phyloP scores from a whole-genome alignment of 306 rosid genomes.

The Fragaria iinumae region DNA sequence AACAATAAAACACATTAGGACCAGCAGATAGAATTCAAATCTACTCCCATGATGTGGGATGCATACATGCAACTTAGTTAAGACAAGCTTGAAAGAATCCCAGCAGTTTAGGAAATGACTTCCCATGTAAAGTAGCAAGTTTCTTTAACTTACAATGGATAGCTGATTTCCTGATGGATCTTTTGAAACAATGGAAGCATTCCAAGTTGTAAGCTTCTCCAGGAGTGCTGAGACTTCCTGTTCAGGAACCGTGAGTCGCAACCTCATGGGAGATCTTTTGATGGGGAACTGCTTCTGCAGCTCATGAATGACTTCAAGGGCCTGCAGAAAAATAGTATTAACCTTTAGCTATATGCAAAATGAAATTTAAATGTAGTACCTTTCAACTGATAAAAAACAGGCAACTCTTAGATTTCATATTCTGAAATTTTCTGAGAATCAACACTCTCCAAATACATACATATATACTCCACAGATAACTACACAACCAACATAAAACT shows the following conservation, averaged over 20 bases:
- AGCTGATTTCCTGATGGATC: slow-evolving; percentile 68
- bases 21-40: too few species aligned
- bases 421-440: not conserved
- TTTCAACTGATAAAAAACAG: not conserved
- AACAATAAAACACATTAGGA: too few species aligned
- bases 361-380: not conserved
- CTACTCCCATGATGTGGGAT: too few species aligned
- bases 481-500: not conserved
- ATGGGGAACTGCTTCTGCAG: slow-evolving; percentile 92
- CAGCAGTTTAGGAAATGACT: not conserved
- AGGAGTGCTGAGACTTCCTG: slow-evolving; percentile 47
- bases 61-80: too few species aligned
- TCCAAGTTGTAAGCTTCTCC: slow-evolving; percentile 72
- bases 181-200: slow-evolving; percentile 55
- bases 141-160: slow-evolving; percentile 51
- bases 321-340: slow-evolving; percentile 48
- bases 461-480: not conserved
- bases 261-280: slow-evolving; percentile 82
- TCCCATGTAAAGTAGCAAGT: not conserved
- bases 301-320: slow-evolving; percentile 91
- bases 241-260: slow-evolving; percentile 57
- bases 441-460: not conserved
- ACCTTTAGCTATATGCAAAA: not conserved
- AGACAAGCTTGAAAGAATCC: too few species aligned
- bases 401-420: not conserved